Evolutionary conservation across 139 green algal genomes (phyloP), one percentile per base, ranked within the genome.

Genomic region (Microglena sp.): DNA sequence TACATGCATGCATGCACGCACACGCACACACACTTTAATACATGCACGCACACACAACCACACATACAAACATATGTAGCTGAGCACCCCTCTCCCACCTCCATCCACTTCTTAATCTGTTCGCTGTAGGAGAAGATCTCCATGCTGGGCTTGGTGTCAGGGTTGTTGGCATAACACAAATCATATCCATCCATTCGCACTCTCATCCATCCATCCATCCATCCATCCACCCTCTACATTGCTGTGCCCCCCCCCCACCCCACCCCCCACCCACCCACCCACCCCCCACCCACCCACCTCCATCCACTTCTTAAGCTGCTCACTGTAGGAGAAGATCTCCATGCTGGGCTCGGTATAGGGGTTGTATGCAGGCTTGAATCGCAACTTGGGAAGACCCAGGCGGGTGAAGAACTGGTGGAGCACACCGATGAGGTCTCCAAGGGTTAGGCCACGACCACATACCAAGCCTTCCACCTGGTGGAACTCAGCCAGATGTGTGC

Each of bases 321-420:
- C 77, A 7, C 87, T 92, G 76, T 96, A 99, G 55, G 77, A 80
- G 84, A 99, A 98, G 75, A 99, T 98, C 80, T 99, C 94, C 94
- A 98, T 98, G 77, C 66, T 87, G 4, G 94, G 94, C 74, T 99
- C 94, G 4, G 94, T 99, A 83, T 99, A 99, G 27, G 94, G 94
- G 84, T 99, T 99, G 86, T 88, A 99, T 8, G 94, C 94, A 33
- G 94, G 94, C 88, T 99, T 99, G 89, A 99, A 99, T 57, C 90
- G 83, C 70, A 99, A 77, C 77, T 96, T 87, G 30, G 77, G 85
- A 57, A 99, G 87, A n/a, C 94, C 93, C 46, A 99, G 77, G 6
- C 91, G 81, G 27, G 59, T 74, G 79, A 98, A 99, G 82, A 99
- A 99, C 78, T 90, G 64, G 15, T 77, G 66, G 54, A 85, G 62